Conservation (phyloP, 345 rosid species). For the Combretum micranthum region DNA sequence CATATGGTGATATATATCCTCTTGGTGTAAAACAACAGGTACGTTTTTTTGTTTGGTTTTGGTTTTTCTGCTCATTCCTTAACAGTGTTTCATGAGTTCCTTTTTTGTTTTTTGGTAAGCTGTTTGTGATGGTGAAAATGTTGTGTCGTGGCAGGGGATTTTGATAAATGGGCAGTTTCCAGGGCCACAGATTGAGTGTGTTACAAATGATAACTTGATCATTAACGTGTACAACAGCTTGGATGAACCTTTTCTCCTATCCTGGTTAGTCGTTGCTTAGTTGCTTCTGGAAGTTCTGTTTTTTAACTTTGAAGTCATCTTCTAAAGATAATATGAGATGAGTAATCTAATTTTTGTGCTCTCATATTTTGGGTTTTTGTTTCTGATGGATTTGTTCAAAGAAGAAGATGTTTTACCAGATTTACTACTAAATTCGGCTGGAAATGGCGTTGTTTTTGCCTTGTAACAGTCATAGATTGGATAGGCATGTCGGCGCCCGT, state of each 20-base stretch:
- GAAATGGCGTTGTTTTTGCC: too few relatives aligned
- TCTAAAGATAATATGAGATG: too few relatives aligned
- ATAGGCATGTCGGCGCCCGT: too few relatives aligned
- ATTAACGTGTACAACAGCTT: constrained; percentile 77
- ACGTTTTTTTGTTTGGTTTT: neutral
- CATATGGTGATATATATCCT: constrained; percentile 62
- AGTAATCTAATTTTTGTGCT: too few relatives aligned
- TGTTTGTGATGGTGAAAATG: neutral
- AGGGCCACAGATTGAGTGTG: constrained; percentile 74
- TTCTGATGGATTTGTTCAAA: too few relatives aligned
- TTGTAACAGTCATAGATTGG: too few relatives aligned
- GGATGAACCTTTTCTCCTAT: constrained; percentile 82
- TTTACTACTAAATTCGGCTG: too few relatives aligned
- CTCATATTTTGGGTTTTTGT: too few relatives aligned
- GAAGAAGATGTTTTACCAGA: too few relatives aligned
- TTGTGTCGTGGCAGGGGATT: constrained; percentile 65
- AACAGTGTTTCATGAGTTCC: neutral
- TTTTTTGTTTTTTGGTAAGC: constrained; percentile 1
- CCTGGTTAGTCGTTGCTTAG: constrained; percentile 60
- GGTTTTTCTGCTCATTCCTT: neutral
- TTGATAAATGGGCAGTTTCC: constrained; percentile 82
- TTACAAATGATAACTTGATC: constrained; percentile 83
- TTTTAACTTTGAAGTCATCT: neutral
- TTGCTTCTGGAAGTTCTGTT: neutral
- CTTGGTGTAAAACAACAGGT: constrained; percentile 68